Evolutionary conservation across 2,329 filamentous ascomycete genomes (phyloP), one percentile per base, ranked within the genome.

Genomic region (Plectosphaerella cucumerina): DNA sequence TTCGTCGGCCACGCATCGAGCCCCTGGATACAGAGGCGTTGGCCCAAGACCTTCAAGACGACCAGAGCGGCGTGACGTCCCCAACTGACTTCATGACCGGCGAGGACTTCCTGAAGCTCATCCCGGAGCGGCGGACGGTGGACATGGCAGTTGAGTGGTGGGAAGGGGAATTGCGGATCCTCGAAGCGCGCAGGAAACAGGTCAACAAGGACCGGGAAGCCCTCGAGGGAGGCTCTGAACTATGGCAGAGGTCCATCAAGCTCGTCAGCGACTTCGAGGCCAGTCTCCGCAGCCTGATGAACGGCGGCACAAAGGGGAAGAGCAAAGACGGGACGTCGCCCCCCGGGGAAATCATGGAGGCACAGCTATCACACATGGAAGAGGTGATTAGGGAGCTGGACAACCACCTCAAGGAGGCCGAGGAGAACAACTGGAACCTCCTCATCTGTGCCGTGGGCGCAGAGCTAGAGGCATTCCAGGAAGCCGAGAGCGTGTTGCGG

Each of bases 361-460:
- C 63, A 4, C 79, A 84, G 50, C 67, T 87, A 17, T 62, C 59
- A 5, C 74, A 78, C 53, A 85, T 91, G 76, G 71, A 77, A 23
- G 62, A 61, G 3, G 77, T 85, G 5, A 76, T 86, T 12, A 58
- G 60, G 1, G 75, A 77, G 3, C 67, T 93, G 4, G 76, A 84
- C 49, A 67, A 73, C 15, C 75, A 77, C 18, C 60, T 84, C 22
- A 69, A 73, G 2, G 62, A 76, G 3, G 85, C 85, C 0, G 81
- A 87, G 53, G 69, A 74, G 1, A 80, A 80, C 51, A 76, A 78
- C 15, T 93, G 89, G 88, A 91, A 86, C 51, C 69, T 92, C 15
- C 73, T 93, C 17, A 84, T 91, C 5, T 88, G 82, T 48, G 87
- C 87, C 11, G 83, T 93, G 33, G 86, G 87, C 1, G 88, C 89